Percentiles rank a stretch among this genome's conserved stretches.
Evolutionary conservation across 148 eudicot genomes (phyloP).

Genomic region (Fagopyrum homotropicum): DNA sequence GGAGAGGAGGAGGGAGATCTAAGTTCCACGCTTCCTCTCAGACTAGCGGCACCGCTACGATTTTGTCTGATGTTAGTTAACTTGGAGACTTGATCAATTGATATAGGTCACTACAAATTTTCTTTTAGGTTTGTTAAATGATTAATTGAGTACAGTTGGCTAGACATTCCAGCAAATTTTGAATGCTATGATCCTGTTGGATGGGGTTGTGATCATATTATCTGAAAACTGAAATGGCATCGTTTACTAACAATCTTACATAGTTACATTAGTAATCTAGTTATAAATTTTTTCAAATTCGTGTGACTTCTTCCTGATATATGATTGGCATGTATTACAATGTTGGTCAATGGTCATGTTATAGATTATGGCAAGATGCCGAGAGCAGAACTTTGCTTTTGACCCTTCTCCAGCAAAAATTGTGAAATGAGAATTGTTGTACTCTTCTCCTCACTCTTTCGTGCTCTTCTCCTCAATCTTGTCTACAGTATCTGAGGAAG

Average conservation of each 20-base stretch:
- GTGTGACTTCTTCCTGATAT: not conserved
- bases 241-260: not conserved
- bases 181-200: not conserved
- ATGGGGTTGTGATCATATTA: not conserved
- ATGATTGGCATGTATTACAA: not conserved
- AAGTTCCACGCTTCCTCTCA: constrained; percentile 31
- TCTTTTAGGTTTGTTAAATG: not conserved
- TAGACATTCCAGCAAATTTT: not conserved
- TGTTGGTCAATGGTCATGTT: not conserved
- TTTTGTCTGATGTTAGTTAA: constrained; percentile 13
- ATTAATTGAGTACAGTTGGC: not conserved
- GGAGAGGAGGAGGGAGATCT: constrained; percentile 33
- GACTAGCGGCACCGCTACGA: constrained; percentile 36
- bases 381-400: constrained; percentile 68
- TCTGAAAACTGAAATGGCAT: not conserved
- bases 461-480: not conserved
- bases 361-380: constrained; percentile 98
- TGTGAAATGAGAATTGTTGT: no score
- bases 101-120: not conserved
- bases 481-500: not conserved
- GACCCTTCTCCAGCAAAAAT: constrained; percentile 54
- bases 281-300: not conserved
- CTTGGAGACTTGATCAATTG: not conserved
- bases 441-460: no score
- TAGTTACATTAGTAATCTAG: not conserved